Conservation (phyloP, 768 basidiomycete genomes). For the Xerocomus brunneocitrinus region DNA sequence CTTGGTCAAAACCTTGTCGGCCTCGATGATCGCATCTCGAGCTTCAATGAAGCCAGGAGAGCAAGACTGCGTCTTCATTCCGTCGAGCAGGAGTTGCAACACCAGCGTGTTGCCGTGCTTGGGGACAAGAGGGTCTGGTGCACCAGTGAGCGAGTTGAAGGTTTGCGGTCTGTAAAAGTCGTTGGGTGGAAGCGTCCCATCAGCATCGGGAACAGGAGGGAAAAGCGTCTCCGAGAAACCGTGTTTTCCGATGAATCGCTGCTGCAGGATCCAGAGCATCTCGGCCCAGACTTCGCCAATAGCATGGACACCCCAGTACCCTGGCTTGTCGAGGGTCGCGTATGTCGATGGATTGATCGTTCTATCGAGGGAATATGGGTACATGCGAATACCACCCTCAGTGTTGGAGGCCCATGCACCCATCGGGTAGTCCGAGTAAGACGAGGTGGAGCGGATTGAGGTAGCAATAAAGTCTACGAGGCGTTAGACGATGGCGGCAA, state of each 20-base stretch:
- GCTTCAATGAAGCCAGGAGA: constrained; percentile 88
- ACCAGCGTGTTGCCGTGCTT: constrained; percentile 88
- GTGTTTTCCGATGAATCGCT: constrained; percentile 73
- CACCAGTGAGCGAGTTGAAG: constrained; percentile 28
- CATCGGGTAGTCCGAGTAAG: constrained; percentile 82
- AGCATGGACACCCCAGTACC: constrained; percentile 91
- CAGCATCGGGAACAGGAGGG: constrained; percentile 65
- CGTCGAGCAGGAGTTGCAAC: constrained; percentile 81
- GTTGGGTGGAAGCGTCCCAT: constrained; percentile 63
- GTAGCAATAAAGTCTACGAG: constrained; percentile 77
- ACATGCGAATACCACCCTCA: constrained; percentile 78
- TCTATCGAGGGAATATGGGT: constrained; percentile 73
- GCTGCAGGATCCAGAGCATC: constrained; percentile 77
- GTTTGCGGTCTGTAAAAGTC: constrained; percentile 58
- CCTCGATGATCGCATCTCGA: constrained; percentile 85
- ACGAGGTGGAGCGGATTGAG: constrained; percentile 67
- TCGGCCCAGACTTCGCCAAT: constrained; percentile 96
- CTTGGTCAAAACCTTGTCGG: constrained; percentile 83
- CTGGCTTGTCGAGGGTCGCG: constrained; percentile 90
- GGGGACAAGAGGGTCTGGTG: constrained; percentile 57
- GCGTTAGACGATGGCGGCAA: background rate
- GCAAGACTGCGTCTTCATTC: constrained; percentile 95
- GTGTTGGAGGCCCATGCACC: constrained; percentile 92
- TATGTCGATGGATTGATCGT: constrained; percentile 86
- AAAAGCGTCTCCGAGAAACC: constrained; percentile 76